phyloP scores from a whole-genome alignment of 768 basidiomycete species.

The Suillus clintonianus region DNA sequence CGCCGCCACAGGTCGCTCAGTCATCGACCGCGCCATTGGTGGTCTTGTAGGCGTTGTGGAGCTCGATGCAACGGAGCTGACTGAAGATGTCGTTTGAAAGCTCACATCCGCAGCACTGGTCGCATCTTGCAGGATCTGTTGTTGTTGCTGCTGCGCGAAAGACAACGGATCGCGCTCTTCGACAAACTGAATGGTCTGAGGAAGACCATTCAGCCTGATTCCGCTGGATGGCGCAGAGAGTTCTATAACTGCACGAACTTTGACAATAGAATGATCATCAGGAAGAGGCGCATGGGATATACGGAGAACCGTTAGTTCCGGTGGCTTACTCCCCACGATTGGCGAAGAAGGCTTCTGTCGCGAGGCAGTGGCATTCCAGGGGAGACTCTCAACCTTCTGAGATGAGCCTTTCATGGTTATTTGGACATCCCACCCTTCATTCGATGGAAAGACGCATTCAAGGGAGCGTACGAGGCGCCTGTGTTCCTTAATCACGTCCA shows the following conservation, averaged over 20 bases:
- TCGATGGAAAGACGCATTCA: slow-evolving; percentile 76
- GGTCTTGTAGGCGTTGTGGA: slow-evolving; percentile 25
- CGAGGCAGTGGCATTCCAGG: slow-evolving; percentile 68
- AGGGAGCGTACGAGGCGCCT: slow-evolving; percentile 72
- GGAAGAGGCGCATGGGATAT: slow-evolving; percentile 72
- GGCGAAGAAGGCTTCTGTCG: slow-evolving; percentile 40
- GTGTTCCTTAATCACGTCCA: slow-evolving; percentile 73
- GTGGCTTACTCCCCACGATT: slow-evolving; percentile 37
- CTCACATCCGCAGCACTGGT: slow-evolving; percentile 69
- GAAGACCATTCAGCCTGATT: slow-evolving; percentile 84
- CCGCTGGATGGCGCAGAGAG: slow-evolving; percentile 75
- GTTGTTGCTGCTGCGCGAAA: slow-evolving; percentile 41
- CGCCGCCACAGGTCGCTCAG: slow-evolving; percentile 55
- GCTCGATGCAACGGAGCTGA: slow-evolving; percentile 50
- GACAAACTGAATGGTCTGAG: slow-evolving; percentile 62
- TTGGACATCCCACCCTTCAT: slow-evolving; percentile 87
- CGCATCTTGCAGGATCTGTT: slow-evolving; percentile 67
- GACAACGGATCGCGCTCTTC: slow-evolving; percentile 71
- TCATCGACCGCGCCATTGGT: slow-evolving; percentile 39
- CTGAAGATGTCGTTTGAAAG: slow-evolving; percentile 65
- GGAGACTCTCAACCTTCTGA: slow-evolving; percentile 67
- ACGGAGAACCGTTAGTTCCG: slow-evolving; percentile 60
- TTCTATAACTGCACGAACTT: slow-evolving; percentile 80
- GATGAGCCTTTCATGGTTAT: slow-evolving; percentile 74
- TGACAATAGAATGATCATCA: slow-evolving; percentile 76